Evolutionary conservation across 2,329 filamentous ascomycete species (phyloP).

Genomic region (Alternaria sp.): DNA sequence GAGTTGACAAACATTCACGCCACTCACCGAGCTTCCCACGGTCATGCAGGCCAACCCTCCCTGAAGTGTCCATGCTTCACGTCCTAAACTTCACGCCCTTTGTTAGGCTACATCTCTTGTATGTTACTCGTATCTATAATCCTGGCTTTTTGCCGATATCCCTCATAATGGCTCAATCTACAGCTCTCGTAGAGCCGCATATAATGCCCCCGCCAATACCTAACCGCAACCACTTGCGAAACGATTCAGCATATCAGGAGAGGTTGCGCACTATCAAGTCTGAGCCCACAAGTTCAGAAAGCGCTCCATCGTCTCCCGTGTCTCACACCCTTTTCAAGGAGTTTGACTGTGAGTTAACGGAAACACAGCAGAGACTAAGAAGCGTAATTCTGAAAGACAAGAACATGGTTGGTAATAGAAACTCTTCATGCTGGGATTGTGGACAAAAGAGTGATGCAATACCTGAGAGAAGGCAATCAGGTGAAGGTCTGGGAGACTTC

Average conservation of each 20-base stretch:
- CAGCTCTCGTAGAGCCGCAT: conserved; percentile 6
- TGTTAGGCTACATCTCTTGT: background rate
- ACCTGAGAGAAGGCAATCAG: background rate
- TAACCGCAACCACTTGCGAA: conserved; percentile 11
- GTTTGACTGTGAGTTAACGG: conserved; percentile 9
- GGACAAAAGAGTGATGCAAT: background rate
- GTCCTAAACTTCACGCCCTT: conserved; percentile 3
- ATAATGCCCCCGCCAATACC: conserved; percentile 17
- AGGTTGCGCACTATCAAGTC: background rate
- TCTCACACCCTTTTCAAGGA: conserved; percentile 7
- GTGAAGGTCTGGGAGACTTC: background rate
- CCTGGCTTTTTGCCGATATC: background rate
- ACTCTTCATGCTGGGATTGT: background rate
- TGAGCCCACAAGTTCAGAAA: background rate
- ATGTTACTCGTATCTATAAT: background rate
- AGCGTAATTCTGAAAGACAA: conserved; percentile 1
- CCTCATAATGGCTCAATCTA: conserved; percentile 9
- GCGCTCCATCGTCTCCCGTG: background rate
- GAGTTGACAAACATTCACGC: conserved; percentile 12
- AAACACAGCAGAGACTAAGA: conserved; percentile 8
- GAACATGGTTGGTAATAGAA: background rate
- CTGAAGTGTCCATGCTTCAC: conserved; percentile 9
- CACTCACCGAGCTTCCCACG: background rate
- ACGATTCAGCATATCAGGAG: conserved; percentile 2
- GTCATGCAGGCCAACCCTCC: conserved; percentile 9